Evolutionary conservation across 2,329 filamentous ascomycete species (phyloP), one percentile per base, ranked within the genome.

Genomic region (Aspergillus sp.): DNA sequence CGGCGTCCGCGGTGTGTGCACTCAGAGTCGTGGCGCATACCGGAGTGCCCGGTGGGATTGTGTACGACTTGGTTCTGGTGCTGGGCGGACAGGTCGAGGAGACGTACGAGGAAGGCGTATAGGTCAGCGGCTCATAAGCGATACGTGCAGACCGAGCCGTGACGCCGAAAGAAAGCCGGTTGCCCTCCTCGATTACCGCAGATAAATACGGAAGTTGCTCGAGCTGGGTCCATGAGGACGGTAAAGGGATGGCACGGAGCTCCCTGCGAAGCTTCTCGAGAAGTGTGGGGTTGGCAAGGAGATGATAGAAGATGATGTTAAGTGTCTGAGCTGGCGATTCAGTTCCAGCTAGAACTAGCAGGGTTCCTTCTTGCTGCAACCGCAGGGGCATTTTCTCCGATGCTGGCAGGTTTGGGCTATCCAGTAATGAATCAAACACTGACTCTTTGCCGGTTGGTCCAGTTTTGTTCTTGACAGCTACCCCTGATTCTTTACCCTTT

Each of bases 181-280:
- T 60, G 8, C 65, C 70, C 64, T 74, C 73, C 51, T 70, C 67
- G 8, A 80, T 72, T 10, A 76, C 63, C 1, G 77, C 78, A 4
- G 74, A 71, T 10, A 83, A 70, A 64, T 79, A 79, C 2, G 78
- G 74, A 6, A 78, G 69, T 52, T 72, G 65, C 61, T 80, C 70
- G 4, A 78, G 67, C 28, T 69, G 59, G 10, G 65, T 59, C 67
- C 69, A 70, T 15, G 58, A 66, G 28, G 36, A 52, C 12, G 23
- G 54, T 17, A 13, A 52, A 9, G 48, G 60, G 7, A 58, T 59
- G 9, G 52, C 32, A 15, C 53, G 50, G 12, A 72, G 61, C 51
- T 71, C 70, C 3, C 36, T 32, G 32, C 63, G 65, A 15, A 72
- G 63, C 10, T 58, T 63, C 10, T 32, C 15, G 3, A 63, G 59